phyloP scores from a whole-genome alignment of 345 rosid genomes.

The Orychophragmus violaceus region DNA sequence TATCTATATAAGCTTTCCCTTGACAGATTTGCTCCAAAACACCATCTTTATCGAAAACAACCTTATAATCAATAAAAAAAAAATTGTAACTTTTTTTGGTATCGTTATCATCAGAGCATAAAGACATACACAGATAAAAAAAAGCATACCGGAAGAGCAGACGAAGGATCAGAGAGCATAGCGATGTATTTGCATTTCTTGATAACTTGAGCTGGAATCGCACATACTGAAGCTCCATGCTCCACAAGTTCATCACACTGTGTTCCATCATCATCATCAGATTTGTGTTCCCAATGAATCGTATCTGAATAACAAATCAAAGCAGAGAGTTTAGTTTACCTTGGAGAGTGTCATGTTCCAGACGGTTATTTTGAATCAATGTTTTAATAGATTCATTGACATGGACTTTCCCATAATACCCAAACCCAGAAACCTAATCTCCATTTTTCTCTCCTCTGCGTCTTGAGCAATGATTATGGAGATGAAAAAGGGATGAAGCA shows the following conservation, averaged over 20 bases:
- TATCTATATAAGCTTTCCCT: no score
- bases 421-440: no score
- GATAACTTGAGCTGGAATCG: constrained; percentile 73
- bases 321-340: no score
- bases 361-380: constrained; percentile 83
- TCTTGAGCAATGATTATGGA: no score
- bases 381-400: constrained; percentile 62
- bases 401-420: no score
- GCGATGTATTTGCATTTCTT: constrained; percentile 80
- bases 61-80: constrained; percentile 35
- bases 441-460: no score
- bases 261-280: no score
- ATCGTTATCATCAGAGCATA: neutral
- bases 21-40: no score
- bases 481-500: no score
- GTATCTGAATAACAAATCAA: no score
- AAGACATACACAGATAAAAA: neutral
- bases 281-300: no score
- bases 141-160: constrained; percentile 63
- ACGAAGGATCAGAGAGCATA: constrained; percentile 82
- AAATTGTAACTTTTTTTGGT: neutral
- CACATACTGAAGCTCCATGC: constrained; percentile 67
- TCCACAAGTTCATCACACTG: constrained; percentile 83
- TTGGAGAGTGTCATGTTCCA: constrained; percentile 92
- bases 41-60: no score